These are phyloP conservation scores for Pisolithus marmoratus DNA, from an alignment of 768 basidiomycete species.

Conservation along the genomic window DNA sequence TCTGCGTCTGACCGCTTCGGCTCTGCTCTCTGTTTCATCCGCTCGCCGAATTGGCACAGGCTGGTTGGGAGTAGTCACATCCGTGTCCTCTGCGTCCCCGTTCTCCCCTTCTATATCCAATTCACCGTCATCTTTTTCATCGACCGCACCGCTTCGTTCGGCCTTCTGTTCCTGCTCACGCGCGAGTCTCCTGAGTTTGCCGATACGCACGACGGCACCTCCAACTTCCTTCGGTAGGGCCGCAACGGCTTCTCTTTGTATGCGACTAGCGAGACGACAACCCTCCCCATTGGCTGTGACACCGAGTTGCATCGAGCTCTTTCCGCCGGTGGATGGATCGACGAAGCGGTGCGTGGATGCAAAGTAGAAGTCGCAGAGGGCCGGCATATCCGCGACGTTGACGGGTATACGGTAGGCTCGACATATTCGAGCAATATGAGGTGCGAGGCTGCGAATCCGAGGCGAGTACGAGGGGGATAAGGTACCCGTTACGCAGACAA, in stretches of 20 bases:
- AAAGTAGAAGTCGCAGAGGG: slow-evolving; percentile 87
- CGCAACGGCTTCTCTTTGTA: slow-evolving; percentile 79
- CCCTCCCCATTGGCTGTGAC: slow-evolving; percentile 91
- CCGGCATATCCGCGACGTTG: slow-evolving; percentile 84
- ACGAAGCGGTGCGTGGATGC: slow-evolving; percentile 79
- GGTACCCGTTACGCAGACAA: slow-evolving; percentile 84
- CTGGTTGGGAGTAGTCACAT: slow-evolving; percentile 56
- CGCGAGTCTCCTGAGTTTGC: slow-evolving; percentile 57
- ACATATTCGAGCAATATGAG: slow-evolving; percentile 51
- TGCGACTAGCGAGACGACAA: slow-evolving; percentile 73
- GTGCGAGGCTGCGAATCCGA: slow-evolving; percentile 42
- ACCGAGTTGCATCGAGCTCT: slow-evolving; percentile 63
- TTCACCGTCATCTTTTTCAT: slow-evolving; percentile 11
- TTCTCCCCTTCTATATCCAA: slow-evolving; percentile 27
- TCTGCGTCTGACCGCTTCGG: slow-evolving; percentile 51
- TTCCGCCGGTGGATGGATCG: slow-evolving; percentile 38
- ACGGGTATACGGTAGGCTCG: slow-evolving; percentile 58
- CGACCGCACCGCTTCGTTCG: neutral
- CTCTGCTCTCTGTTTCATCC: slow-evolving; percentile 29
- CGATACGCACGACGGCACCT: slow-evolving; percentile 67
- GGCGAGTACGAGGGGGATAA: slow-evolving; percentile 36
- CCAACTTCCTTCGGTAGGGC: slow-evolving; percentile 70
- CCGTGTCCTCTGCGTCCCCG: slow-evolving; percentile 50
- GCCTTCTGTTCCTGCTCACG: slow-evolving; percentile 18
- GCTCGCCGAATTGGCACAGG: slow-evolving; percentile 51